These are phyloP conservation scores for Cytospora piceae DNA, from an alignment of 2,329 filamentous ascomycete genomes.

Conservation along the genomic window DNA sequence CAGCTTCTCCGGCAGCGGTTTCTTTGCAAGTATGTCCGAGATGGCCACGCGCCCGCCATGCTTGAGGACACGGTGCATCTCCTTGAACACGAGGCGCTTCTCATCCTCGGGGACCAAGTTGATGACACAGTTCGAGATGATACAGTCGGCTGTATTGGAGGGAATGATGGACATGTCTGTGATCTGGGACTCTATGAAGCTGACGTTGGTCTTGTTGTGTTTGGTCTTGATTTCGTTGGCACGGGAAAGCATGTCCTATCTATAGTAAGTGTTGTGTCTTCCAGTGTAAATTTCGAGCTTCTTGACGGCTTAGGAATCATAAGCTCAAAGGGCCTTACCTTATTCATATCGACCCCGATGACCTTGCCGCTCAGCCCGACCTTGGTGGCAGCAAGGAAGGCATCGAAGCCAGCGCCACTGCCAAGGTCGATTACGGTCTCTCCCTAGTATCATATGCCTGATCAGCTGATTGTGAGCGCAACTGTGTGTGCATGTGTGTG, in stretches of 20 bases:
- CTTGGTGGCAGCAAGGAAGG: conserved; percentile 56
- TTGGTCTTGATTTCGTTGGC: conserved; percentile 50
- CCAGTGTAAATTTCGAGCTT: neutral
- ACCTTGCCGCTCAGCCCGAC: conserved; percentile 52
- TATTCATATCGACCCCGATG: conserved; percentile 65
- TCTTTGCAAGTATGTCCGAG: conserved; percentile 61
- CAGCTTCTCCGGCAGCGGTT: conserved; percentile 52
- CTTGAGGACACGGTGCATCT: conserved; percentile 62
- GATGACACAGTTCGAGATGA: conserved; percentile 67
- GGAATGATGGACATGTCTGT: conserved; percentile 52
- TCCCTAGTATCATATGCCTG: conserved; percentile 45
- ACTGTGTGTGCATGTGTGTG: neutral
- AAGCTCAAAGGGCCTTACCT: conserved; percentile 41
- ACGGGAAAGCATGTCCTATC: conserved; percentile 57
- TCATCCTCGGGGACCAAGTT: conserved; percentile 59
- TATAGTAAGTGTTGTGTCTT: neutral
- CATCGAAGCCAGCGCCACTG: conserved; percentile 61
- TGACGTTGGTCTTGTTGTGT: conserved; percentile 46
- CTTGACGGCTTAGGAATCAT: neutral
- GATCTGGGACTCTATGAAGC: conserved; percentile 57
- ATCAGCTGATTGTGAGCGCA: neutral
- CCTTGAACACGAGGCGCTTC: conserved; percentile 57
- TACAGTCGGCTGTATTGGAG: conserved; percentile 50
- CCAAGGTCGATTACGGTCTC: conserved; percentile 63
- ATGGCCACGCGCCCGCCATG: conserved; percentile 61